Base-by-base conservation (phyloP, 768 basidiomycete genomes). In the Leccinum barrowsii region DNA sequence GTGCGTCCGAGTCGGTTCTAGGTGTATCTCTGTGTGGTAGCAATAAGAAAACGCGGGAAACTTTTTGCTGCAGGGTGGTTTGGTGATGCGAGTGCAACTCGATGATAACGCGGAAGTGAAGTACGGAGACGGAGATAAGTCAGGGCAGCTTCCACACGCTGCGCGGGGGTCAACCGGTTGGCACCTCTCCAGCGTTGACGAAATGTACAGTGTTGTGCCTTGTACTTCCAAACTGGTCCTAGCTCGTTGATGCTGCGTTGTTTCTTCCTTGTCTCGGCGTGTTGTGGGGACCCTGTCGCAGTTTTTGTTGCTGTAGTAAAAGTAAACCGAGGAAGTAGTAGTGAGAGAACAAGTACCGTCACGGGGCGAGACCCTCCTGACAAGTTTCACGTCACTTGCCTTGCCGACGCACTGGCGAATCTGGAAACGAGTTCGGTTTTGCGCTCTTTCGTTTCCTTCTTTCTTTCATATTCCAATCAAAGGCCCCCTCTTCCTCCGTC, bases 91-190 rank as follows among this genome's bases (percentile, higher is more conserved):
- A 21, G 37, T 56, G 4, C 10, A 24, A 13, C 47, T 48, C 22
- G 60, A 56, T 24, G 53, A 54, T 40, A 48, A 13, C 37, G 26
- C 67, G 66, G 67, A 67, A 61, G 49, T 67, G 56, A 60, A 65
- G 40, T 30, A 22, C 21, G 22, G 26, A 7, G 51, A 64, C 67
- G 67, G 66, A 67, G 67, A 67, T 67, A 61, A 61, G 51, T 56
- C 37, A 57, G 48, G 49, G 59, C 35, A 65, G 30, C 40, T 44
- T 54, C 46, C 50, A 66, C 50, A 68, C 17, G 63, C 52, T 28
- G 30, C 58, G 37, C 40, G 40, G n/a, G 10, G 40, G 42, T 42
- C 40, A 35, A 15, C 34, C 34, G 34, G 34, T 35, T 30, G 30
- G 30, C 34, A 35, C 35, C 35, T 35, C 35, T 35, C 35, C 13